Conservation (phyloP, 805 yeast species). For the Kazachstania africana region DNA sequence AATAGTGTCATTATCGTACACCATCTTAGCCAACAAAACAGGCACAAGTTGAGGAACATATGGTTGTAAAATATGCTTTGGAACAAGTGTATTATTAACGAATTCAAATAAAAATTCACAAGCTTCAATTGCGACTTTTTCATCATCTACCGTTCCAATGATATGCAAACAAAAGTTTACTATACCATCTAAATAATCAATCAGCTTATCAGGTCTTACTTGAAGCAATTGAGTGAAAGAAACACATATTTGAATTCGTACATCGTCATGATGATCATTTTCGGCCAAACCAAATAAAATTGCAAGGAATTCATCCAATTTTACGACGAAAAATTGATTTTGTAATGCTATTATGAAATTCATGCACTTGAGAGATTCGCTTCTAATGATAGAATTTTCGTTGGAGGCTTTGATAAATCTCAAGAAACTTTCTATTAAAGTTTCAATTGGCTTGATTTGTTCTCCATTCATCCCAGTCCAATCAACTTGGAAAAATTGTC, state of each 20-base stretch:
- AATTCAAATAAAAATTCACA: constrained; percentile 80
- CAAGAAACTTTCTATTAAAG: constrained; percentile 55
- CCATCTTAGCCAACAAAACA: constrained; percentile 68
- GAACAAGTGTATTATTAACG: constrained; percentile 47
- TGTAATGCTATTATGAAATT: constrained; percentile 64
- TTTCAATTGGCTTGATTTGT: constrained; percentile 44
- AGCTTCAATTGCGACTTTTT: constrained; percentile 78
- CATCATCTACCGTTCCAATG: constrained; percentile 45
- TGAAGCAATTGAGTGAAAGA: constrained; percentile 65
- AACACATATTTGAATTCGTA: constrained; percentile 64
- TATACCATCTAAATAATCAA: constrained; percentile 78
- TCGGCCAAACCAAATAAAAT: constrained; percentile 60
- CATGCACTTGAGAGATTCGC: constrained; percentile 57
- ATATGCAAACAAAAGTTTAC: constrained; percentile 74
- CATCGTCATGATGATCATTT: constrained; percentile 39
- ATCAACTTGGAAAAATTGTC: constrained; percentile 49
- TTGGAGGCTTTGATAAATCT: constrained; percentile 30
- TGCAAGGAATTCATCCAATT: constrained; percentile 53
- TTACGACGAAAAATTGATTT: constrained; percentile 50
- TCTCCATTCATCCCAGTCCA: constrained; percentile 31
- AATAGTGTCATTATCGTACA: constrained; percentile 73
- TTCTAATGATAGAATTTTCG: constrained; percentile 36
- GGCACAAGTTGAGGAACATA: constrained; percentile 62
- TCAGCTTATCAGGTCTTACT: constrained; percentile 65
- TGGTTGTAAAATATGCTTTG: constrained; percentile 41